Evolutionary conservation across 805 yeast genomes (phyloP), one percentile per base, ranked within the genome.

Genomic region (Kregervanrija pseudodelftensis): DNA sequence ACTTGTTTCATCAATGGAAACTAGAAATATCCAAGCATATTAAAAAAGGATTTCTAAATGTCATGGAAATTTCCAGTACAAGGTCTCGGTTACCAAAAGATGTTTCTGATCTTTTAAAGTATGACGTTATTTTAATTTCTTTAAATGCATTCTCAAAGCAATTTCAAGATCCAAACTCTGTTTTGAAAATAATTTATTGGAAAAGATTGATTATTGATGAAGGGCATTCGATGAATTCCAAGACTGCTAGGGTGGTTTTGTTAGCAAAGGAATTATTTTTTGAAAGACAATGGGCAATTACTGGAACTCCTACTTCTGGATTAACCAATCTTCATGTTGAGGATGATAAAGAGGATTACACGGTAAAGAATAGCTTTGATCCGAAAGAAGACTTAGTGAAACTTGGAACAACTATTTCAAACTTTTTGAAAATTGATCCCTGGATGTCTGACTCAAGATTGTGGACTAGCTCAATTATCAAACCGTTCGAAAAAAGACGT

Each of bases 251-350:
- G 41, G 69, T 76, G 0, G 80, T 76, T 8, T 55, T 60, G 8
- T 55, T 77, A 32, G 78, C 85, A 14, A 67, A 66, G 32, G 61
- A 65, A 16, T 55, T 83, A 39, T 58, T 62, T 40, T 74, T 76
- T 8, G 90, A 82, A 54, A 67, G 87, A 41, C 70, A 76, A 48
- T 82, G 90, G 90, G 79, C 81, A 0, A 85, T 82, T 1, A 78
- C 85, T 0, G 89, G 90, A 30, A 82, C 90, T 0, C 89, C 89
- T 4, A 82, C 88, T 0, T 72, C 84, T 0, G 90, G 90, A 0
- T 63, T 82, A 42, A 80, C 88, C 0, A 72, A 70, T 37, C 56
- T 79, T 8, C 75, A 77, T 49, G 72, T 80, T 49, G 65, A 62
- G 43, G 61, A 64, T 42, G 65, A 60, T 12, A 46, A 51, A 10